Base-by-base conservation (phyloP, 2,329 filamentous ascomycete genomes). In the Sordariomycetes sp. region DNA sequence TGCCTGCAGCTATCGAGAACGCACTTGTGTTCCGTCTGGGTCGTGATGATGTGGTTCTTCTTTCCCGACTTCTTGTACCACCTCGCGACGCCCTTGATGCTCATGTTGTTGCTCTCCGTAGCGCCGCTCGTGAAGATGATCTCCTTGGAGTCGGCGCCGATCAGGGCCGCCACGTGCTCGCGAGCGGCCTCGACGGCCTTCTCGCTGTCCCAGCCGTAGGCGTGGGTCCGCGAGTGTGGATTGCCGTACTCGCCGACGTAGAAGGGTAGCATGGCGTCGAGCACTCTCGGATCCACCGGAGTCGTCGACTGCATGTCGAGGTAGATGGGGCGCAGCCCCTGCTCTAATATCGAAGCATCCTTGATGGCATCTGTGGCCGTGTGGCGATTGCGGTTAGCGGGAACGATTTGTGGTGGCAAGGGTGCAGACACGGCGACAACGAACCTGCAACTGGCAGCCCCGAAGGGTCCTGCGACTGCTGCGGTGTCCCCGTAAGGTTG, bases 31-130 rank as follows among this genome's bases (percentile, higher is more conserved):
- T 99, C 94, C 0, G 94, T 99, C 76, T 97, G 94, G 46, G 86
- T 90, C 25, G 94, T 99, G 72, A 99, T 91, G 68, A 99, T 93
- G 73, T 99, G 94, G 76, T 89, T 96, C 85, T 97, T 97, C 83
- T 97, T 97, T 66, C 91, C 92, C 2, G 84, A 86, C 59, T 90
- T 85, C 64, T 90, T 91, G 70, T 97, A 97, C 76, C 99, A 99
- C 62, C 93, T 83, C 22, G 94, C 92, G 10, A 99, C 93, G 62
- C 94, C 94, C 76, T 99, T 99, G 76, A 99, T 90, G 73, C 91
- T 96, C 94, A 99, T 99, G 68, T 99, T 99, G 75, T 99, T 99
- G 70, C 91, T 97, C 77, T 99, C 94, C 0, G 94, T 99, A 18
- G 94, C 94, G 58, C 94, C 94, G 67, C 92, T 97, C 7, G 94